Conservation (phyloP, 106 monocot genomes). For the Chionographis japonica region DNA sequence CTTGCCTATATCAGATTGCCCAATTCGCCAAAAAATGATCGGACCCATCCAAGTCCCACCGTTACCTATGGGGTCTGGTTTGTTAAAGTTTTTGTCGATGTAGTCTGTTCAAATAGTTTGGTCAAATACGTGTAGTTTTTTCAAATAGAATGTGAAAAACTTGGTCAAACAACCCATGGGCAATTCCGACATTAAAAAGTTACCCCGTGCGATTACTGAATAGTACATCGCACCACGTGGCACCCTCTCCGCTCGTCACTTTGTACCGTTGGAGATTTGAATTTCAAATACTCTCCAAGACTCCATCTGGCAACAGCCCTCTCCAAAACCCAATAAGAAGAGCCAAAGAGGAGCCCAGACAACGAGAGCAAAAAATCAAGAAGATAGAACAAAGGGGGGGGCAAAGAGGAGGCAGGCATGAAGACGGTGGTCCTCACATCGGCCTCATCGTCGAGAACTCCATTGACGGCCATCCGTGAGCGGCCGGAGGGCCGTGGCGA, state of each 20-base stretch:
- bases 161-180: too few relatives aligned
- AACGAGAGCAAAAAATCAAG: slow-evolving; percentile 2
- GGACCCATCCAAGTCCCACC: too few relatives aligned
- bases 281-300: slow-evolving; percentile 17
- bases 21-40: too few relatives aligned
- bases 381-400: not conserved
- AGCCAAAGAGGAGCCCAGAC: not conserved
- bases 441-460: not conserved
- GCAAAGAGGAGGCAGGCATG: not conserved
- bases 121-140: too few relatives aligned
- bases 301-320: not conserved
- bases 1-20: too few relatives aligned
- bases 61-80: too few relatives aligned
- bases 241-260: not conserved
- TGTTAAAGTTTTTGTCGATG: too few relatives aligned
- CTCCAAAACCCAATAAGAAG: not conserved
- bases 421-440: slow-evolving; percentile 6
- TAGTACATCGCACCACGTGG: too few relatives aligned
- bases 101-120: too few relatives aligned
- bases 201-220: too few relatives aligned
- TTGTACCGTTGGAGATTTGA: slow-evolving; percentile 17
- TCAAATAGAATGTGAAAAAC: too few relatives aligned
- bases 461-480: slow-evolving; percentile 2
- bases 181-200: too few relatives aligned
- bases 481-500: slow-evolving; percentile 15